These are phyloP conservation scores for Trichoderma virens DNA, from an alignment of 495 filamentous ascomycete genomes.

Conservation along the genomic window DNA sequence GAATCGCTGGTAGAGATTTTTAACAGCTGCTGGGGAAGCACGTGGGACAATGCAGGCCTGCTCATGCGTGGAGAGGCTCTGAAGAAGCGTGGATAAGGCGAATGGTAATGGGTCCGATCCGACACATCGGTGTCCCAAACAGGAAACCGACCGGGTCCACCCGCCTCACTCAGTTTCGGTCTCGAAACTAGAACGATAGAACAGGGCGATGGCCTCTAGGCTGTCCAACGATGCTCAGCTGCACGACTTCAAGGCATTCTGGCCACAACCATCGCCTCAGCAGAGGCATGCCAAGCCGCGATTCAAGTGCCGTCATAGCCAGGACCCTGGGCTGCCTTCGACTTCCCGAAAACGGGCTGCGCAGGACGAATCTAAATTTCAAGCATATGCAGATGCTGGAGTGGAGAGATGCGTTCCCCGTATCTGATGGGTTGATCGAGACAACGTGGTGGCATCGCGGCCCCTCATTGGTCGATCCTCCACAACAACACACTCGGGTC, in stretches of 20 bases:
- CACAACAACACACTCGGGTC: neutral
- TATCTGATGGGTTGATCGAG: neutral
- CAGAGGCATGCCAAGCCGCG: neutral
- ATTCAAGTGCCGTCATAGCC: neutral
- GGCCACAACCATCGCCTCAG: neutral
- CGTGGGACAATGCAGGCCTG: neutral
- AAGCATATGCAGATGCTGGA: neutral
- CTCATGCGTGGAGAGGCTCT: neutral
- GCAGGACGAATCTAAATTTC: neutral
- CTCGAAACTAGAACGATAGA: neutral
- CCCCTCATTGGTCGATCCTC: slow-evolving; percentile 6
- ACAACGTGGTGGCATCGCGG: neutral
- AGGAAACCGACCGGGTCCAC: neutral
- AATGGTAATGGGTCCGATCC: neutral
- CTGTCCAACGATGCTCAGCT: neutral
- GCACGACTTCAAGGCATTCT: neutral
- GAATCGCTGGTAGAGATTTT: neutral
- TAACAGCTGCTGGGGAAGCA: neutral
- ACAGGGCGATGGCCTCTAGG: neutral
- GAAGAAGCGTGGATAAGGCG: neutral
- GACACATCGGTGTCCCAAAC: slow-evolving; percentile 2
- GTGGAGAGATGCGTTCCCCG: neutral
- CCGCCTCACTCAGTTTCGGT: neutral
- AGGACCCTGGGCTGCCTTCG: neutral
- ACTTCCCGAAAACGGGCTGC: neutral